These are phyloP conservation scores for fission yeast (Schizosaccharomyces pombe) DNA, from an alignment of 805 yeast genomes.

Conservation along the genomic window ASM294v3 CU329670.1:769501-770000, in stretches of 20 bases:
- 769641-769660: slow-evolving; percentile 20
- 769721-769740: slow-evolving; percentile 28
- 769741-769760: slow-evolving; percentile 24
- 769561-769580: slow-evolving; percentile 23
- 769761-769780: too few relatives aligned
- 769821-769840: slow-evolving; percentile 28
- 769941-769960: slow-evolving; percentile 15
- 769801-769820: too few relatives aligned
- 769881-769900: slow-evolving; percentile 13
- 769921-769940: slow-evolving; percentile 15
- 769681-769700: slow-evolving; percentile 26
- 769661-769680: slow-evolving; percentile 18
- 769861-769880: slow-evolving; percentile 16
- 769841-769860: slow-evolving; percentile 15
- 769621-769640: slow-evolving; percentile 18
- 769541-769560: slow-evolving; percentile 25
- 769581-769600: slow-evolving; percentile 18
- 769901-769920: slow-evolving; percentile 10
- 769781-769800: too few relatives aligned
- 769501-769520: slow-evolving; percentile 22
- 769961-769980: slow-evolving; percentile 6
- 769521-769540: slow-evolving; percentile 35
- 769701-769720: slow-evolving; percentile 36
- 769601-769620: slow-evolving; percentile 21
- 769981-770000: background rate